Conservation (phyloP, 2,329 filamentous ascomycete species). For the Aspergillus uvarum region DNA sequence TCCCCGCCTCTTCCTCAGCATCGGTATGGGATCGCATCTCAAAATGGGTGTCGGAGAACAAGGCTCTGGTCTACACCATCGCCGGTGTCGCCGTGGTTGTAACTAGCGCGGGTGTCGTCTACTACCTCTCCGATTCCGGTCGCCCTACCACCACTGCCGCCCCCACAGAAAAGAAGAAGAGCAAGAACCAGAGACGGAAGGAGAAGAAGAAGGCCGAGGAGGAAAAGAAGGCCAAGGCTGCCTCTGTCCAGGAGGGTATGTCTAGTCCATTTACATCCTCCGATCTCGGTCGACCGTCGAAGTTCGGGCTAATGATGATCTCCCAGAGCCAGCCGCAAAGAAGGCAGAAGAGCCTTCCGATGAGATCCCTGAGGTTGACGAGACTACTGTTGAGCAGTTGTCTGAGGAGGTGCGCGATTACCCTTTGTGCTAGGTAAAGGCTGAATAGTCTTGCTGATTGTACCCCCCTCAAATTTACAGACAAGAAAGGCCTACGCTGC, state of each 20-base stretch:
- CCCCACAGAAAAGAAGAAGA: slow-evolving; percentile 63
- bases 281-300: slow-evolving; percentile 25
- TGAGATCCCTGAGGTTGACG: slow-evolving; percentile 66
- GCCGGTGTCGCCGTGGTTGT: slow-evolving; percentile 91
- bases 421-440: not conserved
- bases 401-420: slow-evolving; percentile 45
- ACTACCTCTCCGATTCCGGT: slow-evolving; percentile 70
- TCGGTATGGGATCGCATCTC: slow-evolving; percentile 87
- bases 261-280: slow-evolving; percentile 37
- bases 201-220: slow-evolving; percentile 56
- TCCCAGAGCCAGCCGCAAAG: slow-evolving; percentile 44
- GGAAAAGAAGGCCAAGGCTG: slow-evolving; percentile 55
- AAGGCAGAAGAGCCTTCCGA: slow-evolving; percentile 55
- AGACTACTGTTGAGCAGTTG: slow-evolving; percentile 48
- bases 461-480: slow-evolving; percentile 39
- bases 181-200: slow-evolving; percentile 89
- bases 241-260: slow-evolving; percentile 37
- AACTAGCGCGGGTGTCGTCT: slow-evolving; percentile 86
- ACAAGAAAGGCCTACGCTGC: slow-evolving; percentile 83
- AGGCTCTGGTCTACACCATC: slow-evolving; percentile 92
- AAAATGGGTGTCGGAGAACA: slow-evolving; percentile 92
- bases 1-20: slow-evolving; percentile 54
- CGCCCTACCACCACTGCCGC: slow-evolving; percentile 41
- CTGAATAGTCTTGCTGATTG: slow-evolving; percentile 6
- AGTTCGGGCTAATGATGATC: slow-evolving; percentile 20